phyloP scores from a whole-genome alignment of 805 yeast genomes.

The Hanseniaspora guilliermondii region DNA sequence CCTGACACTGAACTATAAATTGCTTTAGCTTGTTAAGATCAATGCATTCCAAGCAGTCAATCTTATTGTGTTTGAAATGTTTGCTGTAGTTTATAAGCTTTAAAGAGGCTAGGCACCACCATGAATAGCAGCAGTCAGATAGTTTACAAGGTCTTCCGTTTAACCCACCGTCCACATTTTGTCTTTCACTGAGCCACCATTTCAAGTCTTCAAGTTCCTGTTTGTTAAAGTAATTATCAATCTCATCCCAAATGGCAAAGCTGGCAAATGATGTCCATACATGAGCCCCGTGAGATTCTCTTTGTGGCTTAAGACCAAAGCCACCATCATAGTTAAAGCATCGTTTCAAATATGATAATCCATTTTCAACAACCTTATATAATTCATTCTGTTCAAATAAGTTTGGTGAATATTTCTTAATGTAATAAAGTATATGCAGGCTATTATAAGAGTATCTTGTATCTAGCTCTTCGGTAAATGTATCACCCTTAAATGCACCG shows the following conservation, averaged over 20 bases:
- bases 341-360: slow-evolving; percentile 47
- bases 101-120: slow-evolving; percentile 87
- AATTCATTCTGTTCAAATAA: slow-evolving; percentile 16
- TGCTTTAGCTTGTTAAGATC: slow-evolving; percentile 45
- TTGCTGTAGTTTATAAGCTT: slow-evolving; percentile 27
- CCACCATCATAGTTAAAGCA: slow-evolving; percentile 95
- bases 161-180: slow-evolving; percentile 72
- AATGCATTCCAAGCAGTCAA: slow-evolving; percentile 47
- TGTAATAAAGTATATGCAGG: slow-evolving; percentile 47
- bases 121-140: slow-evolving; percentile 94
- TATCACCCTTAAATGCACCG: slow-evolving; percentile 84
- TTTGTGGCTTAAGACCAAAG: slow-evolving; percentile 85
- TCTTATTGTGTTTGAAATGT: slow-evolving; percentile 16
- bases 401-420: neutral
- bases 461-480: slow-evolving; percentile 75
- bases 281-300: slow-evolving; percentile 91
- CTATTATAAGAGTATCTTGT: slow-evolving; percentile 83
- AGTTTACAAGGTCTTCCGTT: slow-evolving; percentile 93
- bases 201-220: slow-evolving; percentile 39
- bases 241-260: slow-evolving; percentile 49
- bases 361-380: slow-evolving; percentile 43
- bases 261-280: slow-evolving; percentile 77
- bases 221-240: slow-evolving; percentile 35
- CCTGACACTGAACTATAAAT: slow-evolving; percentile 72
- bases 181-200: slow-evolving; percentile 89